phyloP scores from a whole-genome alignment of 495 filamentous ascomycete species.

The Lentithecium fluviatile region DNA sequence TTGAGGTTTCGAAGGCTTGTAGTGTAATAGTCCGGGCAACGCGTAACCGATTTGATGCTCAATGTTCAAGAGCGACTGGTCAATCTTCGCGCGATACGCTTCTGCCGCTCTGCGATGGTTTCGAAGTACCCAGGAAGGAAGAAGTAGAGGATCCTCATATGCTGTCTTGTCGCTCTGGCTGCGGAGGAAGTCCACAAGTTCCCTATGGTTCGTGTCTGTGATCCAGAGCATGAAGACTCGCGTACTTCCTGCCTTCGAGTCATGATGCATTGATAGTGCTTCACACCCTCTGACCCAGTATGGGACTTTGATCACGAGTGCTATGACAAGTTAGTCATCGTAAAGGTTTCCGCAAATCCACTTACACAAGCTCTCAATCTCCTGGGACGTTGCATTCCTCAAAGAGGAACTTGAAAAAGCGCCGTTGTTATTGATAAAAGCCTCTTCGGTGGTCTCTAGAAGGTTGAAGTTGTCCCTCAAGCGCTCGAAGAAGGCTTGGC shows the following conservation, averaged over 20 bases:
- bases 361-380: not conserved
- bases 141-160: slow-evolving; percentile 3
- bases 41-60: slow-evolving; percentile 5
- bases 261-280: not conserved
- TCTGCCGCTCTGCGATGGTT: slow-evolving; percentile 6
- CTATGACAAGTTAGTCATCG: not conserved
- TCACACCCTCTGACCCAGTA: slow-evolving; percentile 12
- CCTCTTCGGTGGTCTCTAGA: slow-evolving; percentile 5
- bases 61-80: not conserved
- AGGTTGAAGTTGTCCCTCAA: slow-evolving; percentile 3
- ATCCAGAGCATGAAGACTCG: slow-evolving; percentile 10
- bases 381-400: not conserved
- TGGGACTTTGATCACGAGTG: slow-evolving; percentile 10
- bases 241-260: not conserved
- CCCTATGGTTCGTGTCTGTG: not conserved
- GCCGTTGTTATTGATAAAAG: slow-evolving; percentile 15
- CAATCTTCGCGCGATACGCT: not conserved
- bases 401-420: slow-evolving; percentile 1
- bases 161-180: not conserved
- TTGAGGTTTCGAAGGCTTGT: not conserved
- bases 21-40: not conserved
- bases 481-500: not conserved
- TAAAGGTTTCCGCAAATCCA: too few species aligned
- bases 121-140: not conserved
- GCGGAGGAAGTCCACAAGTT: not conserved